Evolutionary conservation across 805 yeast genomes (phyloP), one percentile per base, ranked within the genome.

Genomic region (Saccharomycopsis sp.): DNA sequence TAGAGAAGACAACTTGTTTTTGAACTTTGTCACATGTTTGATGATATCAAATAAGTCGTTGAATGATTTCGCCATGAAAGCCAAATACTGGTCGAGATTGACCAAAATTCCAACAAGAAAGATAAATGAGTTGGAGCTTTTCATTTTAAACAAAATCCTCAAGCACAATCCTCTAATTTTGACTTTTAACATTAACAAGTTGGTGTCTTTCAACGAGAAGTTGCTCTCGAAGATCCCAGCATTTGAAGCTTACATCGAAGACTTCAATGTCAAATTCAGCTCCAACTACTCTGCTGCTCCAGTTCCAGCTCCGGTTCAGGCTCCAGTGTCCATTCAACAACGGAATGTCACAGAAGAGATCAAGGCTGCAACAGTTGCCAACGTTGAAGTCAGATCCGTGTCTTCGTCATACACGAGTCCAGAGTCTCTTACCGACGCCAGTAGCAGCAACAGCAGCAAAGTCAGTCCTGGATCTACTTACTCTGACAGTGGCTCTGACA

Each of bases 11-110:
- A 60, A 60, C 50, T 46, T 60, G n/a, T 60, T 57, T 50, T 52
- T 60, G 48, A 60, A 60, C 50, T 60, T 57, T 53, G 56, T 60
- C 37, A 58, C 55, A n/a, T 60, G 63, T 51, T 53, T 60, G 34
- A 60, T 60, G 63, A 54, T 60, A 9, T 47, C 63, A 48, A 60
- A 60, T 52, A 60, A 60, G 29, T 52, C 61, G 9, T 54, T 50
- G 7, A 60, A 60, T 20, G 63, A 60, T 34, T 60, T 57, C 29
- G 63, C 63, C 18, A 60, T 60, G 61, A 60, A 60, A 29, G 51
- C 63, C 18, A 60, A 60, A 51, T 60, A 60, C 51, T 60, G 63
- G 63, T 52, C 61, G 4, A 54, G 63, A 52, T 52, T 60, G 7
- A 60, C 63, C 20, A 60, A 58, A 52, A 60, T 60, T 37, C 63